These are phyloP conservation scores for Stachybotrys echinatus DNA, from an alignment of 2,329 filamentous ascomycete species.

Conservation along the genomic window DNA sequence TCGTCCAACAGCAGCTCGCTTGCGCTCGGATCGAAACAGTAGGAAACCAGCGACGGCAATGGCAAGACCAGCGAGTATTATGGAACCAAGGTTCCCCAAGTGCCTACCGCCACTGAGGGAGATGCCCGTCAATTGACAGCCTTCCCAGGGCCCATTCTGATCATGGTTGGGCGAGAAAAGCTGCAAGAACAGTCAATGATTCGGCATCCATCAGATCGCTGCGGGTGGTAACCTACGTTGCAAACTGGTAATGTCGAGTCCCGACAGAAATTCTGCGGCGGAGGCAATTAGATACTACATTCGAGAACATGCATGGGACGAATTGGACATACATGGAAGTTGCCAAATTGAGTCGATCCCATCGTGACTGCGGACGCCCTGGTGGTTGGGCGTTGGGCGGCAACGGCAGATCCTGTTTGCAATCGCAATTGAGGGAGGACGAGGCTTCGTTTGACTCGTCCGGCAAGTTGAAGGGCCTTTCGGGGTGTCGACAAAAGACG, in stretches of 20 bases:
- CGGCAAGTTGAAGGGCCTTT: not conserved
- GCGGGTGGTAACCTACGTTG: slow-evolving; percentile 59
- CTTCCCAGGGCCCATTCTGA: slow-evolving; percentile 56
- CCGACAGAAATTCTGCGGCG: slow-evolving; percentile 68
- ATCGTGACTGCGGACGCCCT: slow-evolving; percentile 34
- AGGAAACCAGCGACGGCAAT: slow-evolving; percentile 64
- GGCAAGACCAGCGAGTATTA: slow-evolving; percentile 73
- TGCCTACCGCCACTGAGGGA: slow-evolving; percentile 57
- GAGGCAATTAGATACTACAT: slow-evolving; percentile 15
- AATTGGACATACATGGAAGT: slow-evolving; percentile 45
- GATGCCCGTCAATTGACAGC: slow-evolving; percentile 75
- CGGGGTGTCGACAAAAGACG: not conserved
- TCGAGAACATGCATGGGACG: not conserved
- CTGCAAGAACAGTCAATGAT: slow-evolving; percentile 18
- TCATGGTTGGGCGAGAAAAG: slow-evolving; percentile 52
- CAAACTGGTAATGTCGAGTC: slow-evolving; percentile 79
- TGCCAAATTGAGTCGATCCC: slow-evolving; percentile 58
- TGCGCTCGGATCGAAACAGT: slow-evolving; percentile 76
- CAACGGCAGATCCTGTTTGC: not conserved
- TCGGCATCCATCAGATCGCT: too few relatives aligned
- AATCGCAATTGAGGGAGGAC: not conserved
- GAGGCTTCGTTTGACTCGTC: not conserved
- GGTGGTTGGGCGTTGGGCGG: slow-evolving; percentile 9
- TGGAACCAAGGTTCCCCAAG: slow-evolving; percentile 88
- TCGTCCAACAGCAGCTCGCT: slow-evolving; percentile 89